Conservation (phyloP, 1,284 basidiomycete species). For the Ganoderma meredithae region DNA sequence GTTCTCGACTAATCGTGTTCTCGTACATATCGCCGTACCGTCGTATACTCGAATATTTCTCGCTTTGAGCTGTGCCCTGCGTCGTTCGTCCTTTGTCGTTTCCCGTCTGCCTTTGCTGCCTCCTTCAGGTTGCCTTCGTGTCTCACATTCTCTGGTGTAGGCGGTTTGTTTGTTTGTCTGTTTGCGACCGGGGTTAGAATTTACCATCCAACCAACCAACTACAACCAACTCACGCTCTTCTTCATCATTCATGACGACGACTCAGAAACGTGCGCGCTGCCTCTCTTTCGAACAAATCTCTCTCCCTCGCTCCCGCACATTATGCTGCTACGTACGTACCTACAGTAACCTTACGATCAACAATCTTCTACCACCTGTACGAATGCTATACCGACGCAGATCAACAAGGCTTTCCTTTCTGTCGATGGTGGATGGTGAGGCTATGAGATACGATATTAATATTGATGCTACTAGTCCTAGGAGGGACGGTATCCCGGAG, state of each 20-base stretch:
- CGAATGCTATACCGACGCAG: conserved; percentile 38
- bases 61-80: conserved; percentile 17
- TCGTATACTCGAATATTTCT: conserved; percentile 28
- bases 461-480: too few relatives aligned
- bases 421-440: background rate
- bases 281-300: background rate
- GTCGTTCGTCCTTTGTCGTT: background rate
- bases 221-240: conserved; percentile 21
- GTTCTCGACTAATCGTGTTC: conserved; percentile 29
- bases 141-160: conserved; percentile 25
- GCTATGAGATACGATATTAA: background rate
- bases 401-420: conserved; percentile 15
- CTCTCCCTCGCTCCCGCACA: conserved; percentile 32
- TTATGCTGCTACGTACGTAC: conserved; percentile 31
- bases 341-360: conserved; percentile 8
- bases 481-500: too few relatives aligned
- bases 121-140: conserved; percentile 12
- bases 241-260: conserved; percentile 26
- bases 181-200: conserved; percentile 23
- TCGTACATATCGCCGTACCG: conserved; percentile 25
- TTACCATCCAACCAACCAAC: background rate
- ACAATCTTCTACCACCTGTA: conserved; percentile 33
- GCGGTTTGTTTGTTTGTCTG: conserved; percentile 18
- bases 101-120: background rate
- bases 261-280: conserved; percentile 30